phyloP scores from a whole-genome alignment of 257 asterid species.

The Solanum commersonii region DNA sequence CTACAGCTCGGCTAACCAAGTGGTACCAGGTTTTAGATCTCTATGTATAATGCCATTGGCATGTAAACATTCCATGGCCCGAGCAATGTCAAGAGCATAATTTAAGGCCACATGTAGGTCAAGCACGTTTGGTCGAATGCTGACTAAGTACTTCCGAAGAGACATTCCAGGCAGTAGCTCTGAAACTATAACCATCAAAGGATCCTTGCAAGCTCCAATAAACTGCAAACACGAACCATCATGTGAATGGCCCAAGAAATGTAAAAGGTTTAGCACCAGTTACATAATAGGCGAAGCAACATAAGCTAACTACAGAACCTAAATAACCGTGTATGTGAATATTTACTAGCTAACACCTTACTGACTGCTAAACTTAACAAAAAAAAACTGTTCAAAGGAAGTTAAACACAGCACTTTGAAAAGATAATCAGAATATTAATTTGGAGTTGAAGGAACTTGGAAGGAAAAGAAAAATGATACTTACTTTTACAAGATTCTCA shows the following conservation, averaged over 20 bases:
- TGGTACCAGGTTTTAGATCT: slow-evolving; percentile 92
- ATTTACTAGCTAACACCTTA: neutral
- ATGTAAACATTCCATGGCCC: slow-evolving; percentile 91
- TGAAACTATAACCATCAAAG: slow-evolving; percentile 91
- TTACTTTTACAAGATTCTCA: slow-evolving; percentile 90
- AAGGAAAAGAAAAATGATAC: neutral
- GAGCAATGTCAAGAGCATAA: slow-evolving; percentile 87
- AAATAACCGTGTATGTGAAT: neutral
- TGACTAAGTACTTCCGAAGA: slow-evolving; percentile 70
- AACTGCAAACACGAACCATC: slow-evolving; percentile 42
- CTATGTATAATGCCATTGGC: slow-evolving; percentile 92
- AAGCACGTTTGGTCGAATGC: slow-evolving; percentile 74
- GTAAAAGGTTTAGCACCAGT: neutral
- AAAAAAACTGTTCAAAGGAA: neutral
- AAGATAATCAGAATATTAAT: neutral
- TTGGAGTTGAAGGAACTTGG: neutral
- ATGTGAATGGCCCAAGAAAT: neutral
- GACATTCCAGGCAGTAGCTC: slow-evolving; percentile 97
- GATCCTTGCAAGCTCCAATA: slow-evolving; percentile 98
- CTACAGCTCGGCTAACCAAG: slow-evolving; percentile 23
- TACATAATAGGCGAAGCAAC: neutral
- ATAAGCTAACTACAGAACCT: neutral
- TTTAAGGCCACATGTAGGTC: slow-evolving; percentile 63
- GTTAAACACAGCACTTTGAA: neutral
- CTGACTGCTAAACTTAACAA: neutral